phyloP scores from a whole-genome alignment of 208 protist genomes.

The Trypanosoma mega region DNA sequence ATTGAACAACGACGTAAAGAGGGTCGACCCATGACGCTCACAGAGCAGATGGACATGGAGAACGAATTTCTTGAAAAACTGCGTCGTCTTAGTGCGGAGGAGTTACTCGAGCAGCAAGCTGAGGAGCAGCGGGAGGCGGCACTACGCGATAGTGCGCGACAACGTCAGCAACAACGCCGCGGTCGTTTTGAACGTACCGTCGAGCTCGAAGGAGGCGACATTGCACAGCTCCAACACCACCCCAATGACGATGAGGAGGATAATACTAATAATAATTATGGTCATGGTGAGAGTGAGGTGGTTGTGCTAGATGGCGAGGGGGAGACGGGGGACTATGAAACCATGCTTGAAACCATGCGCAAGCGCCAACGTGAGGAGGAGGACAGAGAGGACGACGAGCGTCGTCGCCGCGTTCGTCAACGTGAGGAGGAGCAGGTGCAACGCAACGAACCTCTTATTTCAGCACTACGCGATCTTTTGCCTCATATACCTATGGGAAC shows the following conservation, averaged over 20 bases:
- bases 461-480: conserved; percentile 41
- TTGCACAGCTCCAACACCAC: too few relatives aligned
- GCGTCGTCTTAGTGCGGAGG: conserved; percentile 38
- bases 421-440: conserved; percentile 11
- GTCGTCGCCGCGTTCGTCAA: conserved; percentile 14
- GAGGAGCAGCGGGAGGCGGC: conserved; percentile 42
- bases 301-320: conserved; percentile 15
- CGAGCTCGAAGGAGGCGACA: conserved; percentile 26
- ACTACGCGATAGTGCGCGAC: conserved; percentile 31
- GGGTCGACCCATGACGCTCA: conserved; percentile 75
- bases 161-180: conserved; percentile 16
- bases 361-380: conserved; percentile 26
- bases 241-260: conserved; percentile 5
- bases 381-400: conserved; percentile 21
- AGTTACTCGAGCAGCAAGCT: conserved; percentile 55
- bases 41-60: conserved; percentile 81
- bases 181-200: conserved; percentile 31
- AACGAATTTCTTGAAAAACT: conserved; percentile 63
- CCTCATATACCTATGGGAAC: conserved; percentile 35
- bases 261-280: not conserved
- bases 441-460: conserved; percentile 31
- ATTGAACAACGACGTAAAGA: conserved; percentile 68
- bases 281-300: conserved; percentile 21
- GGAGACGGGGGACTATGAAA: conserved; percentile 28
- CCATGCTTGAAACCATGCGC: conserved; percentile 27